Conservation (phyloP, 139 green algal genomes). For the Microglena sp. region DNA sequence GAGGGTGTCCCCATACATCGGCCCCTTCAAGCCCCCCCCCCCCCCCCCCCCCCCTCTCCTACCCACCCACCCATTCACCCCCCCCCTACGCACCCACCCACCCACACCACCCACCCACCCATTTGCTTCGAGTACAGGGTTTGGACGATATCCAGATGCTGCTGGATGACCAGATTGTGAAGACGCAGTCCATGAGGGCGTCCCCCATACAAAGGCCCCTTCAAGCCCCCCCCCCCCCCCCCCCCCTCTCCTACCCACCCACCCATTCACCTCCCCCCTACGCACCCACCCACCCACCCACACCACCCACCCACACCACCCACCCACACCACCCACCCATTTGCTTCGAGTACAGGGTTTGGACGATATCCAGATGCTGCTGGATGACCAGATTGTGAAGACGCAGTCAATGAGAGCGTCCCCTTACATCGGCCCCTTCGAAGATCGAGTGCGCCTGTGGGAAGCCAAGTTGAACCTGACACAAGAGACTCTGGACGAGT, state of each 20-base stretch:
- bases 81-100: too few species aligned
- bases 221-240: too few species aligned
- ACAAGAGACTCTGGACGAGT: constrained; percentile 71
- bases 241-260: too few species aligned
- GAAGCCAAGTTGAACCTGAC: constrained; percentile 50
- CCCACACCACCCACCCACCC: too few species aligned
- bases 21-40: constrained; percentile 67
- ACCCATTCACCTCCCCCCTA: too few species aligned
- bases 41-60: too few species aligned
- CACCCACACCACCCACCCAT: too few species aligned
- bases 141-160: constrained; percentile 64
- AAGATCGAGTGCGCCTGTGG: constrained; percentile 55
- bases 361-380: constrained; percentile 65
- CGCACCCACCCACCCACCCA: too few species aligned
- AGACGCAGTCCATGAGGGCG: constrained; percentile 54
- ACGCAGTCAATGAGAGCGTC: constrained; percentile 69
- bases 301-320: too few species aligned
- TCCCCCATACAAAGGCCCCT: constrained; percentile 69
- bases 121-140: too few species aligned
- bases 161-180: constrained; percentile 55
- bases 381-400: constrained; percentile 71
- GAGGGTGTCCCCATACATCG: constrained; percentile 65
- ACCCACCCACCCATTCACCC: too few species aligned
- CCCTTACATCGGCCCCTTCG: constrained; percentile 71
- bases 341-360: too few species aligned